Evolutionary conservation across 805 yeast species (phyloP), one percentile per base, ranked within the genome.

Genomic region (Pichia nanzhaoensis): DNA sequence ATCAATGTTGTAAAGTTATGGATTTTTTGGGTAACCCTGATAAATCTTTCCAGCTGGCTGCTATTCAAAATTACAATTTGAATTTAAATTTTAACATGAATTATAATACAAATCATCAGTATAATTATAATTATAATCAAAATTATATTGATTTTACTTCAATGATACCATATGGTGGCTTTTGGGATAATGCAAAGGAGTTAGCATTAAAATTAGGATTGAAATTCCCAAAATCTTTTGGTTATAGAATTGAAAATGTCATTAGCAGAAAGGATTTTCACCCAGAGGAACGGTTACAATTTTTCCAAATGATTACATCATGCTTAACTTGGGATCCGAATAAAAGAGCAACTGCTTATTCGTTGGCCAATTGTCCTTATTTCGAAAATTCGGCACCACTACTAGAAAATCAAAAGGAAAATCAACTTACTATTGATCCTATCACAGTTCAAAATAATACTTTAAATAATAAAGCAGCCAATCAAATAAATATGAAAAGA

Each of bases 281-380:
- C 13, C 51, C 53, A 14, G 30, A 45, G 5, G 67, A 64, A 55
- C 68, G 55, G 53, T 61, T 46, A 54, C 71, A 59, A 57, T 72
- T 62, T 55, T 75, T 56, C 53, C 70, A 62, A 43, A 65, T 65
- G 48, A 73, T 71, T 8, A 62, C 60, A 49, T 54, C 62, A 1
- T 84, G 90, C 54, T 67, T 89, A 30, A 66, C 72, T 41, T 89
- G 96, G 96, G 81, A 87, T 62, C 95, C 96, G 2, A 61, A 63
- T n/a, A 58, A 62, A n/a, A 70, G 95, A 52, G 73, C 77, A 0
- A 71, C 74, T 33, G 82, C 74, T 2, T 67, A 68, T 1, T 61
- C 62, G 8, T 52, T 84, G 27, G 66, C 78, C 48, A 41, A 62
- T 14, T 67, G 76, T 75, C 64, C 72, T 0, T 84, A 78, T 58